Evolutionary conservation across 75 land plant genomes (phyloP).

Genomic region (Cryptomeria japonica): DNA sequence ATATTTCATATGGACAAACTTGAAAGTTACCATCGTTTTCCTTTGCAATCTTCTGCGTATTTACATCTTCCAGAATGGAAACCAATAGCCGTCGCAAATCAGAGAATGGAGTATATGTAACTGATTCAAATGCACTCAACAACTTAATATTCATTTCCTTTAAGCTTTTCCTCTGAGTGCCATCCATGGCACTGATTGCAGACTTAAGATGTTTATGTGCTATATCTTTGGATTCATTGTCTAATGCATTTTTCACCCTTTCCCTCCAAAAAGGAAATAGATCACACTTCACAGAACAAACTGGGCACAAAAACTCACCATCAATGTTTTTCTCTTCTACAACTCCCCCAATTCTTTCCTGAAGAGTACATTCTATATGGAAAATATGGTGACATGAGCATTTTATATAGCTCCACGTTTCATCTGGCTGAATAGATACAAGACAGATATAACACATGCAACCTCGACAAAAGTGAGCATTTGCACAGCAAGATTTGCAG

Average conservation of each 20-base stretch:
- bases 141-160: background rate
- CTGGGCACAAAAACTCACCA: conserved; percentile 2
- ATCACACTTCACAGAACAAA: background rate
- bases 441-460: conserved; percentile 7
- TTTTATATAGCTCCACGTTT: conserved; percentile 7
- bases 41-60: background rate
- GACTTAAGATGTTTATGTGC: conserved; percentile 4
- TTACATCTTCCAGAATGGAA: background rate
- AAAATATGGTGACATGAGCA: conserved; percentile 10
- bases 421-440: background rate
- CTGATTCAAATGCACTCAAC: background rate
- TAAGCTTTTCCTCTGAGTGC: conserved; percentile 1
- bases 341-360: conserved; percentile 8
- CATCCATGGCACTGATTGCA: conserved; percentile 3
- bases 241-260: conserved; percentile 5
- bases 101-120: background rate
- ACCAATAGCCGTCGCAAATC: background rate
- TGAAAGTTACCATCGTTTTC: background rate
- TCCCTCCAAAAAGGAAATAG: conserved; percentile 8
- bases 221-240: background rate
- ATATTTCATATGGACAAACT: background rate
- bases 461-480: conserved; percentile 1
- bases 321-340: conserved; percentile 2
- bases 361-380: background rate
- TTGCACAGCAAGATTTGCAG: conserved; percentile 4